A percentile compares a stretch with the other conserved stretches of the same genome.
These are phyloP conservation scores for Calonectria pauciramosa DNA, from an alignment of 2,329 filamentous ascomycete species.

Conservation along the genomic window DNA sequence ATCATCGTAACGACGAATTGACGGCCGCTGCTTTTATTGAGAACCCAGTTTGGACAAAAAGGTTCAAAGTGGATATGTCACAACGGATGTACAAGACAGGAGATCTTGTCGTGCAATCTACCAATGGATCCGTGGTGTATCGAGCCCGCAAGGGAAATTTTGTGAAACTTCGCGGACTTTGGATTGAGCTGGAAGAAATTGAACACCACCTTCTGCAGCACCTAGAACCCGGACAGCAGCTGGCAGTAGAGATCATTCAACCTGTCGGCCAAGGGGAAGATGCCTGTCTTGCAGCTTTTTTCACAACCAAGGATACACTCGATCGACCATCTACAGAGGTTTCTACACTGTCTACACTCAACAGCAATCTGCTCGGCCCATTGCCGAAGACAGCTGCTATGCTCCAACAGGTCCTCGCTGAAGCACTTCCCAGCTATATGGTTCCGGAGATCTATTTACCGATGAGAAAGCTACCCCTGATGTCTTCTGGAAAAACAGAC, in stretches of 20 bases:
- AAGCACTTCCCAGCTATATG: slow-evolving; percentile 9
- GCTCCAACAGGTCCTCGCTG: slow-evolving; percentile 5
- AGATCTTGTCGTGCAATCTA: slow-evolving; percentile 8
- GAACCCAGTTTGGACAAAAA: slow-evolving; percentile 1
- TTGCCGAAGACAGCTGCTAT: neutral
- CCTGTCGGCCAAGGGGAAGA: slow-evolving; percentile 5
- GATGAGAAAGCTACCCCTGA: slow-evolving; percentile 13
- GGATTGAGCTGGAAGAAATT: slow-evolving; percentile 10
- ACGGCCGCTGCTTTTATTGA: neutral
- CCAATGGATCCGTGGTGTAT: slow-evolving; percentile 7
- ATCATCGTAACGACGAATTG: slow-evolving; percentile 3
- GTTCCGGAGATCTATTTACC: slow-evolving; percentile 5
- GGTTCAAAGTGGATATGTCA: slow-evolving; percentile 3
- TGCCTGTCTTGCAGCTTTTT: neutral
- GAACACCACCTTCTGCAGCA: slow-evolving; percentile 8
- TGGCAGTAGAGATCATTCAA: neutral
- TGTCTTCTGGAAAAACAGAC: slow-evolving; percentile 6
- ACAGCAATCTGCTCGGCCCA: neutral
- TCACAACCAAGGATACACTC: slow-evolving; percentile 3
- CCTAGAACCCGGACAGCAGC: slow-evolving; percentile 4
- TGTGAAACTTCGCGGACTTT: slow-evolving; percentile 8
- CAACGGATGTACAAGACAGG: slow-evolving; percentile 9
- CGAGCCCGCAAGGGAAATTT: slow-evolving; percentile 8
- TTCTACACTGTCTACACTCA: neutral
- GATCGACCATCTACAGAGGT: neutral